Base-by-base conservation (phyloP, 2,329 filamentous ascomycete genomes). In the Diaporthe velutina region DNA sequence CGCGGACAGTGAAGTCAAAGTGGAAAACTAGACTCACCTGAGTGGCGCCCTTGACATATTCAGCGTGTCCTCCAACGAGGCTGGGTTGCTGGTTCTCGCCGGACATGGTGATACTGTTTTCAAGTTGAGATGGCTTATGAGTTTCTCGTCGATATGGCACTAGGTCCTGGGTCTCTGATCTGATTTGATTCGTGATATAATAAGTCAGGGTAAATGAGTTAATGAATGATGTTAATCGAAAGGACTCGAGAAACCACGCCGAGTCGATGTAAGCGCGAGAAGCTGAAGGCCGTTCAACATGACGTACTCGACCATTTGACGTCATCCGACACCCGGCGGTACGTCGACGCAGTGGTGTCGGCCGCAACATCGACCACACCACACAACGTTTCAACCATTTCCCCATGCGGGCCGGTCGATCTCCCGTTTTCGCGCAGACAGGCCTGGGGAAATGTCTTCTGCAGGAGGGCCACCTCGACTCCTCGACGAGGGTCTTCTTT, bases 21-120 rank as follows among this genome's bases (percentile, higher is more conserved):
- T n/a, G n/a, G n/a, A n/a, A n/a, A n/a, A n/a, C n/a, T n/a, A 30
- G 35, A 80, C 83, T 73, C 83, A 92, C 93, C 84, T 93, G 91
- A 73, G 90, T 88, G 9, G 90, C 90, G 70, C 92, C 93, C 80
- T 94, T 94, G 79, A 90, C 87, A 79, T 93, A 94, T 80, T 93
- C 90, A 42, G 87, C 91, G 80, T 94, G 93, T 55, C 89, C 88
- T 74, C 88, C 86, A 57, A 94, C 80, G 77, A 94, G 90, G 58
- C 91, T 88, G 28, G 92, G 89, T 75, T 90, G 85, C 75, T 86
- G 81, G 52, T 82, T 77, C 45, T 82, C 74, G 71, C 71, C 71
- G 9, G 75, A 54, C 75, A 76, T 76, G 30, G 42, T 76, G 38
- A 13, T 55, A 17, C 15, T 38, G n/a, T 6, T 52, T 1, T 33